Conservation (phyloP, 2,329 filamentous ascomycete genomes). For the Sporothrix protearum region DNA sequence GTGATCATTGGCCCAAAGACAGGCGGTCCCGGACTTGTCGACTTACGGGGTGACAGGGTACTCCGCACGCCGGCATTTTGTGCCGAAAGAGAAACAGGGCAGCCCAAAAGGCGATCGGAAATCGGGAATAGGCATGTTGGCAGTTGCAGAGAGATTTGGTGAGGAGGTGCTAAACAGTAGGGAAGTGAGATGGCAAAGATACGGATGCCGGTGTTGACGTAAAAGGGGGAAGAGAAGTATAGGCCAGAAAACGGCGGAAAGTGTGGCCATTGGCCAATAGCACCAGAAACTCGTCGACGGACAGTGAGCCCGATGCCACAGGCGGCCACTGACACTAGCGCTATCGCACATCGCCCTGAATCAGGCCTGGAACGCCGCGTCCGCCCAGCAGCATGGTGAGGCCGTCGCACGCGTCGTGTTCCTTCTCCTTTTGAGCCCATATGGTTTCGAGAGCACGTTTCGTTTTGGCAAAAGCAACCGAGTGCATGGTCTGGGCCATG, state of each 20-base stretch:
- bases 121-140: background rate
- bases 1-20: constrained; percentile 7
- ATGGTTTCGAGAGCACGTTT: background rate
- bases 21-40: background rate
- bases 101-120: background rate
- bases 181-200: background rate
- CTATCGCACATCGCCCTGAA: constrained; percentile 2
- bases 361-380: constrained; percentile 13
- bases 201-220: background rate
- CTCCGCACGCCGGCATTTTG: constrained; percentile 14
- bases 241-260: background rate
- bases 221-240: background rate
- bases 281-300: background rate
- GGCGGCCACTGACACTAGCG: background rate
- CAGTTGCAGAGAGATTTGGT: background rate
- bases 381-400: constrained; percentile 15
- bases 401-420: background rate
- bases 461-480: constrained; percentile 1
- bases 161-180: background rate
- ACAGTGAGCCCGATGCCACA: background rate
- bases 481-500: constrained; percentile 16
- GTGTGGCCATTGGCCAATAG: constrained; percentile 8
- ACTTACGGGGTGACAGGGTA: background rate
- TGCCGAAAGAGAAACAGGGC: background rate
- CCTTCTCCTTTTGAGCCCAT: background rate